Conservation (phyloP, 352 stramenopile species). For the Phytophthora palmivora region DNA sequence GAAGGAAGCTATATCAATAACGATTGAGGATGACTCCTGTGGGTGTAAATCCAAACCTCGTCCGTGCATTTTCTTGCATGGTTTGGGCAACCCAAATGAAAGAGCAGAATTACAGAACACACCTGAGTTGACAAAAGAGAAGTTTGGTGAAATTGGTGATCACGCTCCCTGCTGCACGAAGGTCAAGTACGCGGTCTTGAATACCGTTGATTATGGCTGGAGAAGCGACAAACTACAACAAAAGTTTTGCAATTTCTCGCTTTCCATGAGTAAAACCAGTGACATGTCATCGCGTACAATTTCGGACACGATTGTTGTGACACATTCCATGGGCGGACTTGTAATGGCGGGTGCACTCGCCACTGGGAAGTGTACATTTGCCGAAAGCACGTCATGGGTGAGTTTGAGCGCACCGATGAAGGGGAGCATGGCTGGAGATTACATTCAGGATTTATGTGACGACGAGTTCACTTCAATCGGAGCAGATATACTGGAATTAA, state of each 20-base stretch:
- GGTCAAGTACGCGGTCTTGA: slow-evolving; percentile 26
- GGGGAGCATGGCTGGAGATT: slow-evolving; percentile 32
- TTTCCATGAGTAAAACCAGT: slow-evolving; percentile 23
- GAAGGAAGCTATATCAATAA: too few relatives aligned
- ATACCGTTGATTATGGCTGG: slow-evolving; percentile 19
- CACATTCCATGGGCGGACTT: slow-evolving; percentile 35
- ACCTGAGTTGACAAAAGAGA: slow-evolving; percentile 3
- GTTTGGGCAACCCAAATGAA: slow-evolving; percentile 17
- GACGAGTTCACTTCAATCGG: not conserved
- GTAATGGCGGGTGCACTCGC: slow-evolving; percentile 22
- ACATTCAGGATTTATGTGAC: slow-evolving; percentile 12
- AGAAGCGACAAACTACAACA: slow-evolving; percentile 16
- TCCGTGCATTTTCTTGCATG: slow-evolving; percentile 35
- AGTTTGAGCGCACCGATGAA: slow-evolving; percentile 22
- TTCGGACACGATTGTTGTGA: slow-evolving; percentile 28
- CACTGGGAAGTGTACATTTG: slow-evolving; percentile 17
- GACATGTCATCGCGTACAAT: slow-evolving; percentile 5
- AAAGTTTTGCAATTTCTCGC: slow-evolving; percentile 24
- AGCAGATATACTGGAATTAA: not conserved
- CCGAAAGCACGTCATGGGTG: slow-evolving; percentile 21
- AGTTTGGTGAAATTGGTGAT: slow-evolving; percentile 21
- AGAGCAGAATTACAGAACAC: slow-evolving; percentile 14
- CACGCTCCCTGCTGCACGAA: slow-evolving; percentile 24
- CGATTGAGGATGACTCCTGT: too few relatives aligned
- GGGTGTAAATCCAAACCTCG: slow-evolving; percentile 18